A percentile compares a stretch with the other conserved stretches of the same genome.
Evolutionary conservation across 176 grass and related monocot species (phyloP).

Genomic region (Carex littledalei): DNA sequence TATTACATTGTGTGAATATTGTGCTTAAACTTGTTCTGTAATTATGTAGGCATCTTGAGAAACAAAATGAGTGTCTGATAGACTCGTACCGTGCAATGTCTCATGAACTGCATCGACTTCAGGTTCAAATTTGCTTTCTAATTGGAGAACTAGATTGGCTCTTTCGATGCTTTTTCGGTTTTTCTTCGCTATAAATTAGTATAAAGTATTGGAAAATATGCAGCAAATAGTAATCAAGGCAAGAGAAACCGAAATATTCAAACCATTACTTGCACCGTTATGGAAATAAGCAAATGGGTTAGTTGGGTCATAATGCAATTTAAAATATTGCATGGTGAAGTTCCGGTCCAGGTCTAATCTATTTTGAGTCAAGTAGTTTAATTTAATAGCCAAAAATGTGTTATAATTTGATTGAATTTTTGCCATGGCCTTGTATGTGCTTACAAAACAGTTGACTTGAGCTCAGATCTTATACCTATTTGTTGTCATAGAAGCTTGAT

Average conservation of each 20-base stretch:
- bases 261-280: background rate
- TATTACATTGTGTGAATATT: slow-evolving; percentile 15
- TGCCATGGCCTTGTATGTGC: background rate
- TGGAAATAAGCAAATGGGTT: background rate
- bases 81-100: slow-evolving; percentile 62
- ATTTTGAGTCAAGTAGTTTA: background rate
- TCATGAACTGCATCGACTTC: slow-evolving; percentile 62
- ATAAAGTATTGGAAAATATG: background rate
- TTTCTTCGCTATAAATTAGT: background rate
- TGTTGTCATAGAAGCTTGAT: background rate
- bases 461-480: background rate
- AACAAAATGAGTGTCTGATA: slow-evolving; percentile 65
- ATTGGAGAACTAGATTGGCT: background rate
- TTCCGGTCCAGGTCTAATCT: background rate
- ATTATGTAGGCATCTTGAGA: slow-evolving; percentile 66
- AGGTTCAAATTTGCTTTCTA: slow-evolving; percentile 29
- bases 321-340: background rate
- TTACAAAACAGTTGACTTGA: background rate
- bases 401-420: background rate
- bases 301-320: background rate
- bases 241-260: background rate
- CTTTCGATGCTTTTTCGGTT: background rate
- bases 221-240: background rate
- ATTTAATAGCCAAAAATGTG: background rate
- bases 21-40: slow-evolving; percentile 4